Conservation (phyloP, 2,329 filamentous ascomycete genomes). For the Ophiostoma australiae region DNA sequence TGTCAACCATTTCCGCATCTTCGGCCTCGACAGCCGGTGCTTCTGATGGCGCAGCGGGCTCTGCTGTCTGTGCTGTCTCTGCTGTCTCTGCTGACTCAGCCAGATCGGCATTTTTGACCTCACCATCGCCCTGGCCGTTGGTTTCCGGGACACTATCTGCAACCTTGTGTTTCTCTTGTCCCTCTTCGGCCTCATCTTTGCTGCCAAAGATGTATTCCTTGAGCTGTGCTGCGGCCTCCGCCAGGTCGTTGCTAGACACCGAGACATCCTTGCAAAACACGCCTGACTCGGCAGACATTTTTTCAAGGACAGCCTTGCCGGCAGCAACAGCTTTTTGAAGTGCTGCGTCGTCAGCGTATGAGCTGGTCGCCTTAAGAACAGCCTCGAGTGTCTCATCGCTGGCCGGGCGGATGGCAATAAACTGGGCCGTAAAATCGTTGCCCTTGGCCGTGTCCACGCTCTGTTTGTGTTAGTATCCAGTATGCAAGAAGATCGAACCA, state of each 20-base stretch:
- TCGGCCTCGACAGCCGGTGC: background rate
- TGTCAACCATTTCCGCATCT: slow-evolving; percentile 23
- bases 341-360: slow-evolving; percentile 46
- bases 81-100: background rate
- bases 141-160: background rate
- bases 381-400: slow-evolving; percentile 37
- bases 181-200: slow-evolving; percentile 15
- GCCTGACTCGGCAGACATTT: slow-evolving; percentile 38
- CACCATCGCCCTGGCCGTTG: background rate
- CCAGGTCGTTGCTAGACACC: slow-evolving; percentile 26
- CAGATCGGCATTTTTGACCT: background rate
- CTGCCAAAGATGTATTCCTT: slow-evolving; percentile 46
- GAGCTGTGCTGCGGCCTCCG: slow-evolving; percentile 45
- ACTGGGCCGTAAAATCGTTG: slow-evolving; percentile 51
- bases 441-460: slow-evolving; percentile 54
- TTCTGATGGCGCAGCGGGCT: background rate
- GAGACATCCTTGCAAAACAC: background rate
- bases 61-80: background rate
- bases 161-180: background rate
- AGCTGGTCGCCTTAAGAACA: slow-evolving; percentile 40
- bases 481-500: background rate
- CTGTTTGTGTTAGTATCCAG: slow-evolving; percentile 34
- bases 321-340: slow-evolving; percentile 42
- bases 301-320: slow-evolving; percentile 41
- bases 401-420: slow-evolving; percentile 49